Conservation (phyloP, 192 early-diverging fungal species). For the Entrophospora sp. region DNA sequence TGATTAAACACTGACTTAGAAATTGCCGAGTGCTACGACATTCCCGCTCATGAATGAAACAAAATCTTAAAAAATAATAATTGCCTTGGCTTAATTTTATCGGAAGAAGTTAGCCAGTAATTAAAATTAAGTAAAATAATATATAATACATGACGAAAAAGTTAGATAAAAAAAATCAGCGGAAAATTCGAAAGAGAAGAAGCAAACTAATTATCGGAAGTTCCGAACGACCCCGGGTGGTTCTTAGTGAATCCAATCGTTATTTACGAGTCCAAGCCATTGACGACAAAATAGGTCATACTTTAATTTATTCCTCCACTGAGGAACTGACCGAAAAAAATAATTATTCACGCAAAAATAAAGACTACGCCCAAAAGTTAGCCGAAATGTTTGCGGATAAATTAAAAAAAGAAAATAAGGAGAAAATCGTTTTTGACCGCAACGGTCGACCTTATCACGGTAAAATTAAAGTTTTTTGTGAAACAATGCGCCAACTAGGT, state of each 20-base stretch:
- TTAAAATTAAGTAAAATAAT: too few relatives aligned
- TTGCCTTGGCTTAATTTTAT: too few relatives aligned
- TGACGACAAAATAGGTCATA: slow-evolving; percentile 6
- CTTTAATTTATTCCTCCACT: background rate
- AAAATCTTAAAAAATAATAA: too few relatives aligned
- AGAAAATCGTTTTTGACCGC: slow-evolving; percentile 15
- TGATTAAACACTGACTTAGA: too few relatives aligned
- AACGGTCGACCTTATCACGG: slow-evolving; percentile 12
- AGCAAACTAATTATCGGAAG: background rate
- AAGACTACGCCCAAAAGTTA: background rate
- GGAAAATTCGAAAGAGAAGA: background rate
- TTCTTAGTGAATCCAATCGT: slow-evolving; percentile 3
- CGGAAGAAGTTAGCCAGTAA: too few relatives aligned
- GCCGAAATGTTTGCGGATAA: background rate
- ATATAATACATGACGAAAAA: background rate
- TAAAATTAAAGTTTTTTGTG: background rate
- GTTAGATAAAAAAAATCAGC: background rate
- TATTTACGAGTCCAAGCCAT: slow-evolving; percentile 13
- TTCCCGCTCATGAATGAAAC: too few relatives aligned
- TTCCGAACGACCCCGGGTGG: background rate
- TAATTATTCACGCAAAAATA: slow-evolving; percentile 1
- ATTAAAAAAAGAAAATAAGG: background rate
- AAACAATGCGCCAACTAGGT: slow-evolving; percentile 5
- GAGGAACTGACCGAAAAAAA: background rate
- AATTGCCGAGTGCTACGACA: too few relatives aligned